A percentile compares a stretch with the other conserved stretches of the same genome.
phyloP scores from a whole-genome alignment of 495 filamentous ascomycete species.

The Hypoxylon trugodes region DNA sequence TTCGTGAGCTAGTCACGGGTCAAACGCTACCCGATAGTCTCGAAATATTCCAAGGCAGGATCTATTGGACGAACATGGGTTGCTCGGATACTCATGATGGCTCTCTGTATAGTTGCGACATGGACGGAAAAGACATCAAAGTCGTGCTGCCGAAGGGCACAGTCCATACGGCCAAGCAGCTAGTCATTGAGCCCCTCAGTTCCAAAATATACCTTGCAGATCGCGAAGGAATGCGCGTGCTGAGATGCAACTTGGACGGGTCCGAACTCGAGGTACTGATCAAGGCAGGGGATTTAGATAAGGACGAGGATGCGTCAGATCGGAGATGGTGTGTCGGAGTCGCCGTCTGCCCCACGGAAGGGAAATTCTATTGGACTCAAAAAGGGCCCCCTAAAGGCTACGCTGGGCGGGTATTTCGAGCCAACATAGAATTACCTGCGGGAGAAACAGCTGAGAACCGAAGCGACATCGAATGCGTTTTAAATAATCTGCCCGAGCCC shows the following conservation, averaged over 20 bases:
- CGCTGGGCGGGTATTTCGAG: conserved; percentile 58
- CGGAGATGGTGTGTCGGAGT: conserved; percentile 64
- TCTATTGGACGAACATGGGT: conserved; percentile 68
- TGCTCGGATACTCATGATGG: conserved; percentile 51
- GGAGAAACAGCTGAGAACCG: conserved; percentile 23
- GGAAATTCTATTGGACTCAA: conserved; percentile 66
- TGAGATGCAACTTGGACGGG: conserved; percentile 58
- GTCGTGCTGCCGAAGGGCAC: conserved; percentile 45
- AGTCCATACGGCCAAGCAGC: conserved; percentile 64
- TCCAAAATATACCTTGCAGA: conserved; percentile 60
- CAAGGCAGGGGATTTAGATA: conserved; percentile 41
- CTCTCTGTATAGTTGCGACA: conserved; percentile 51
- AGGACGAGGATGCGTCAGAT: conserved; percentile 12
- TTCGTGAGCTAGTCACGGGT: conserved; percentile 41
- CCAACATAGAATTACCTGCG: conserved; percentile 46
- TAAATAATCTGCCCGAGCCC: conserved; percentile 58
- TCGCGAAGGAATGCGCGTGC: conserved; percentile 61
- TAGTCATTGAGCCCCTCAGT: conserved; percentile 45
- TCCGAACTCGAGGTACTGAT: conserved; percentile 53
- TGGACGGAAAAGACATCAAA: conserved; percentile 53
- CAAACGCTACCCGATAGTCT: conserved; percentile 60
- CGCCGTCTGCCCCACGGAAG: conserved; percentile 46
- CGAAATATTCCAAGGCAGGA: conserved; percentile 43
- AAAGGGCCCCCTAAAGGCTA: conserved; percentile 60
- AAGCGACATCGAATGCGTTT: conserved; percentile 54